Evolutionary conservation across 495 filamentous ascomycete species (phyloP), one percentile per base, ranked within the genome.

Genomic region (Neurospora sublineolata): DNA sequence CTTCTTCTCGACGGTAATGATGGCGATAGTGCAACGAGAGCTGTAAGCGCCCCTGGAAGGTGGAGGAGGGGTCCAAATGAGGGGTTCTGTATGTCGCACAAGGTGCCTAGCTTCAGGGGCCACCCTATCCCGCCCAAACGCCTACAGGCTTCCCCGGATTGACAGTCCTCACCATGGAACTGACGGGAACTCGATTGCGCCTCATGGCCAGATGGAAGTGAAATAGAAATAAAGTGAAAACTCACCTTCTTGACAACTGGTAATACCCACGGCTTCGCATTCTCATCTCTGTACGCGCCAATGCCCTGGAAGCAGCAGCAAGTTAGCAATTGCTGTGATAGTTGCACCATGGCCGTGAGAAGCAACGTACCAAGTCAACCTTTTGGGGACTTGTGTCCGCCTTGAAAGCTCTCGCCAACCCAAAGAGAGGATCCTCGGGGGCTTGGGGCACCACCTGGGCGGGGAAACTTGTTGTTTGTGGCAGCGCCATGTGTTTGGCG

Each of bases 261-360:
- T 68, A 99, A 84, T 70, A 99, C 87, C 96, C 96, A 99, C n/a
- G 95, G 96, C 83, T 97, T 97, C 68, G 93, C 94, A 79, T 96
- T 90, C 81, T 99, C 84, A 73, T 97, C 96, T 78, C 95, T 87
- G 80, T 99, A 98, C 72, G 96, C 96, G 75, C 95, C 95, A 84
- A 98, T 94, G 71, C 95, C 94, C 84, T 86, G 37, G 42, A 73
- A 60, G 10, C 6, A 10, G 10, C 6, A 10, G 23, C 1, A 42
- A 3, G 69, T 73, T 23, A 75, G 69, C 58, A 68, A 11, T 60
- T n/a, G 69, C 42, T 23, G 41, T 30, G 39, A 60, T 30, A 30
- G 6, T 30, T 46, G 68, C 12, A 42, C 67, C 33, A 68, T n/a
- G 37, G 41, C 12, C 23, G 23, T 33, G 52, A 64, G 27, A 64